Evolutionary conservation across 345 rosid species (phyloP), one percentile per base, ranked within the genome.

Genomic region (Linum tenue): DNA sequence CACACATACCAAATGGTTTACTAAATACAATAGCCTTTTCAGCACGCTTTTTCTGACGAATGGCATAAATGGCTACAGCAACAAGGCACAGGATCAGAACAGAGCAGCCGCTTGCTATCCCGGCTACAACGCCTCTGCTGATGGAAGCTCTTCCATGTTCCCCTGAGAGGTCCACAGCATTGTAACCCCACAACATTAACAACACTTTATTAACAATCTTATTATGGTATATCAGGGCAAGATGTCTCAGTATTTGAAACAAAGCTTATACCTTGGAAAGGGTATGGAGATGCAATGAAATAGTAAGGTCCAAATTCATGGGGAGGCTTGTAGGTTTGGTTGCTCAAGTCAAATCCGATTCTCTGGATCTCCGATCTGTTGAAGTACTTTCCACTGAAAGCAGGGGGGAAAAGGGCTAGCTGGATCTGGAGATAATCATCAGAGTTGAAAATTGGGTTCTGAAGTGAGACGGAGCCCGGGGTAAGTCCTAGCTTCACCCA

Each of bases 361-460:
- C 80, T 83, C 48, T 75, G 84, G 60, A 94, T 68, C 78, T 82
- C 87, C 1, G 82, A 66, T 73, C 92, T 68, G 64, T 90, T 85
- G 67, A 94, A 86, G 74, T 72, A 80, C 53, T 78, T 79, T 5
- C 82, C 89, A 2, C 14, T 15, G 9, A 15, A 48, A 15, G 15
- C 16, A 44, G 91, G 38, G 9, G 97, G 95, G 78, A 94, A 94
- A 56, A 94, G 81, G 15, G 85, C 86, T 61, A 88, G 71, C 72
- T 88, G 86, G 65, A 94, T 76, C 75, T 94, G 97, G 56, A 94
- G 92, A 75, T 94, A 86, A 77, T 88, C 99, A 59, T 94, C 92
- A 36, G 67, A 74, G 71, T 88, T 85, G 76, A 90, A 94, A 84
- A 83, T 81, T 7, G 97, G 97, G 68, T 85, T 82, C 80, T 86